phyloP scores from a whole-genome alignment of 169 alveolate species.

The Eimeria praecox region DNA sequence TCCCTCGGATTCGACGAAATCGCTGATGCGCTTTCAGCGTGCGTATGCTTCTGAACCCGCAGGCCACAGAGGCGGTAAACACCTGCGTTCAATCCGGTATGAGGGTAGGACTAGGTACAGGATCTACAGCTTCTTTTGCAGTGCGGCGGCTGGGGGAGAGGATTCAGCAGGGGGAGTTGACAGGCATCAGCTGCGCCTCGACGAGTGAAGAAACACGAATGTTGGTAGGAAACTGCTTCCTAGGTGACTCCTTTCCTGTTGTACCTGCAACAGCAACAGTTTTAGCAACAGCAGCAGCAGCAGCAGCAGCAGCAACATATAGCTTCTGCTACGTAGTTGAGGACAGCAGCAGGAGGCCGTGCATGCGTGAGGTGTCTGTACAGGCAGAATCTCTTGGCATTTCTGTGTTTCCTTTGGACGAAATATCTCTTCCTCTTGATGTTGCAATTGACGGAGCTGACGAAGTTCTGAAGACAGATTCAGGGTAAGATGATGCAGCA shows the following conservation, averaged over 20 bases:
- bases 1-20: too few species aligned
- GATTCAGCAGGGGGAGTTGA: constrained; percentile 84
- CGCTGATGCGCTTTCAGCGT: too few species aligned
- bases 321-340: too few species aligned
- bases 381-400: constrained; percentile 89
- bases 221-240: constrained; percentile 72
- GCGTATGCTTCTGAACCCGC: neutral
- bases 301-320: constrained; percentile 4
- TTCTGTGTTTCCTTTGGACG: constrained; percentile 85
- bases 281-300: neutral
- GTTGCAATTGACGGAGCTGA: constrained; percentile 93
- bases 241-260: neutral
- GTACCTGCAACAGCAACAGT: too few species aligned
- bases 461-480: constrained; percentile 85
- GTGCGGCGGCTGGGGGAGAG: constrained; percentile 88
- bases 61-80: constrained; percentile 89
- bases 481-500: neutral
- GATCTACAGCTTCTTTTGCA: constrained; percentile 89
- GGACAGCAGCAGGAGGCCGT: neutral
- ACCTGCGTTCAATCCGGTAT: constrained; percentile 86
- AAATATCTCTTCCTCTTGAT: constrained; percentile 82
- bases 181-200: constrained; percentile 87
- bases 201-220: constrained; percentile 88
- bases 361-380: neutral
- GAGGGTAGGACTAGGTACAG: constrained; percentile 92